Evolutionary conservation across 2,329 filamentous ascomycete species (phyloP).

Genomic region (Orbilia brochopaga): DNA sequence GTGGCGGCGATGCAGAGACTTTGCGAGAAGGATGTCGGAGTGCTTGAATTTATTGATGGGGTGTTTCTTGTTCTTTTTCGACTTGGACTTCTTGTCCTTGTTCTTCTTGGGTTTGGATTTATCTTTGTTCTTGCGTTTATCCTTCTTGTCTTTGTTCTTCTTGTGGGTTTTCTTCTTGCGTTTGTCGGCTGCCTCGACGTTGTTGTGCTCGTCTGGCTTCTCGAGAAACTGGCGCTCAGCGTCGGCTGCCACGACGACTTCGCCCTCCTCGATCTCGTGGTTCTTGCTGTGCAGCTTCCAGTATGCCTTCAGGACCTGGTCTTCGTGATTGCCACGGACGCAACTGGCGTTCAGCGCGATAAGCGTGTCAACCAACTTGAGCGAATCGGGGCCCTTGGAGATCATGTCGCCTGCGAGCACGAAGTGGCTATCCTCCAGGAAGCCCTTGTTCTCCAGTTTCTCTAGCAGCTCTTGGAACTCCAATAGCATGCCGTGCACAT

Average conservation of each 20-base stretch:
- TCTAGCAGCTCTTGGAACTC: conserved; percentile 42
- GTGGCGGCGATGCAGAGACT: conserved; percentile 67
- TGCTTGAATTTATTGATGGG: conserved; percentile 58
- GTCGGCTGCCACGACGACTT: conserved; percentile 57
- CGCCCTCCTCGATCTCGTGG: conserved; percentile 15
- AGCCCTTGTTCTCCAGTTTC: conserved; percentile 27
- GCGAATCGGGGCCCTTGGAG: conserved; percentile 83
- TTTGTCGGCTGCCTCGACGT: conserved; percentile 14
- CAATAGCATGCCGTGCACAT: conserved; percentile 80
- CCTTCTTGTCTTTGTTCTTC: conserved; percentile 18
- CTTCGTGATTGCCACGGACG: conserved; percentile 92
- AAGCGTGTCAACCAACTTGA: conserved; percentile 76
- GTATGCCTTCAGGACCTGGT: conserved; percentile 75
- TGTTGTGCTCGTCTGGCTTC: conserved; percentile 27
- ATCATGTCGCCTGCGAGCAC: conserved; percentile 80
- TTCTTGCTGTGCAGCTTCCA: conserved; percentile 55
- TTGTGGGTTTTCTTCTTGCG: conserved; percentile 31
- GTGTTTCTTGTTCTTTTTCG: conserved; percentile 52
- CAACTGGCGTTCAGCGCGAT: conserved; percentile 76
- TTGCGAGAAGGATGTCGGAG: conserved; percentile 62
- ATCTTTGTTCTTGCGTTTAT: not conserved
- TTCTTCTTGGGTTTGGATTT: conserved; percentile 17
- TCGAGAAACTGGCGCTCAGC: conserved; percentile 49
- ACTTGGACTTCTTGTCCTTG: conserved; percentile 25
- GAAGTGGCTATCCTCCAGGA: conserved; percentile 68